These are phyloP conservation scores for Juglanconis sp. DNA, from an alignment of 2,329 filamentous ascomycete genomes.

Conservation along the genomic window DNA sequence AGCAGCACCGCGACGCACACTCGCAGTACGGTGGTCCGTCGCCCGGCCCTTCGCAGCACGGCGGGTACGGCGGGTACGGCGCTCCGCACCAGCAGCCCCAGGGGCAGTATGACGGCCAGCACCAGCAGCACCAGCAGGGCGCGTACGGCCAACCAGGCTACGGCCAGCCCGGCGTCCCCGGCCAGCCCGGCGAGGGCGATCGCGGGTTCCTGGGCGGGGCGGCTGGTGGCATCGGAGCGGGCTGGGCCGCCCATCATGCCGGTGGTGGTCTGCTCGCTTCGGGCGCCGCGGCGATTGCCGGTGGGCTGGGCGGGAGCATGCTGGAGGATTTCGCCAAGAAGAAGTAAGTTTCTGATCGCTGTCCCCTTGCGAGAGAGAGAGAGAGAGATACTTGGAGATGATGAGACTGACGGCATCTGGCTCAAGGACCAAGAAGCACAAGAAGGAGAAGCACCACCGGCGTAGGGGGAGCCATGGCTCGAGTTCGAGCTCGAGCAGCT, in stretches of 20 bases:
- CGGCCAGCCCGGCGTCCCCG: conserved; percentile 12
- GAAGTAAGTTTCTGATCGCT: conserved; percentile 6
- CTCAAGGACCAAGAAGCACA: conserved; percentile 13
- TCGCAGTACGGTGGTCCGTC: too few relatives aligned
- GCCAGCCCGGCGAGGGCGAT: conserved; percentile 38
- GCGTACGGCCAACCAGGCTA: neutral
- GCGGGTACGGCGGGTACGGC: conserved; percentile 12
- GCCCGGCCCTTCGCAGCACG: conserved; percentile 11
- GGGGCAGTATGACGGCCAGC: conserved; percentile 17
- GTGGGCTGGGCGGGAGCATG: conserved; percentile 53
- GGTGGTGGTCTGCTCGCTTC: conserved; percentile 47
- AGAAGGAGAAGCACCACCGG: conserved; percentile 13
- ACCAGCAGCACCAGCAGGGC: conserved; percentile 6
- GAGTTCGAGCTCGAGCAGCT: conserved; percentile 6
- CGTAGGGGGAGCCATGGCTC: conserved; percentile 9
- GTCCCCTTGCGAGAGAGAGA: too few relatives aligned
- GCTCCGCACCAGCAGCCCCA: conserved; percentile 20
- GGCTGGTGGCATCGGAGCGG: conserved; percentile 51
- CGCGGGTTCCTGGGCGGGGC: conserved; percentile 54
- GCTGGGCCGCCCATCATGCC: conserved; percentile 47
- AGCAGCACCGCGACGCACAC: conserved; percentile 19
- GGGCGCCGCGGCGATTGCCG: conserved; percentile 47
- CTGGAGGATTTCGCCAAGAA: conserved; percentile 48
- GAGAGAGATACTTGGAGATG: neutral
- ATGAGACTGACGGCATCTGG: neutral